Evolutionary conservation across 768 basidiomycete species (phyloP), one percentile per base, ranked within the genome.

Genomic region (Pluteus cervinus): DNA sequence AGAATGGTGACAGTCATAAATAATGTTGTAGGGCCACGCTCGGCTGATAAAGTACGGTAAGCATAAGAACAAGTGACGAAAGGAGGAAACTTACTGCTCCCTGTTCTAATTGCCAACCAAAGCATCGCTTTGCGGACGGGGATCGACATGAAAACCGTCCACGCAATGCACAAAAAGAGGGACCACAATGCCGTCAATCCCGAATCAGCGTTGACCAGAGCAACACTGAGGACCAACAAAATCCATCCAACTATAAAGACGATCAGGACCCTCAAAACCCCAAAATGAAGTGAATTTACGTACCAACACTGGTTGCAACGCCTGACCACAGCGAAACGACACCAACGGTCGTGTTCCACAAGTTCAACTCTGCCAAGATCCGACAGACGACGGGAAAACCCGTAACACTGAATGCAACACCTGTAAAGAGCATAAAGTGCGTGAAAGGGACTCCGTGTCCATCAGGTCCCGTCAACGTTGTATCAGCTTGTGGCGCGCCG

Each of bases 371-470:
- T 2, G 84, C 85, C 32, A 96, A 66, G 58, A 94, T 86, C 45
- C 91, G 73, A 58, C 86, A 89, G 6, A 90, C 66, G 2, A 90
- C 83, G 1, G 88, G 87, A 45, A 89, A 87, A 0, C 85, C 86
- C 1, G 86, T 88, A 50, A 89, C 89, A 3, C 83, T 81, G 62
- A 81, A 91, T 1, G 91, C 89, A 17, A 93, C 89, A 11, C 89
- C 90, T 9, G 87, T 80, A 61, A 97, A 97, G 22, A 98, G 77
- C 75, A 94, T 79, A 59, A 97, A 97, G 55, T 94, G 71, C 0
- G 86, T 82, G 57, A 91, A 93, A 36, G 77, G 69, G 36, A 81
- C 70, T 30, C 61, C 65, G 2, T 63, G 57, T 52, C 81, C 72
- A n/a, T n/a, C n/a, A n/a, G n/a, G n/a, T n/a, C n/a, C n/a, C n/a